Evolutionary conservation across 2,329 filamentous ascomycete genomes (phyloP).

Genomic region (Colletotrichum shisoi): DNA sequence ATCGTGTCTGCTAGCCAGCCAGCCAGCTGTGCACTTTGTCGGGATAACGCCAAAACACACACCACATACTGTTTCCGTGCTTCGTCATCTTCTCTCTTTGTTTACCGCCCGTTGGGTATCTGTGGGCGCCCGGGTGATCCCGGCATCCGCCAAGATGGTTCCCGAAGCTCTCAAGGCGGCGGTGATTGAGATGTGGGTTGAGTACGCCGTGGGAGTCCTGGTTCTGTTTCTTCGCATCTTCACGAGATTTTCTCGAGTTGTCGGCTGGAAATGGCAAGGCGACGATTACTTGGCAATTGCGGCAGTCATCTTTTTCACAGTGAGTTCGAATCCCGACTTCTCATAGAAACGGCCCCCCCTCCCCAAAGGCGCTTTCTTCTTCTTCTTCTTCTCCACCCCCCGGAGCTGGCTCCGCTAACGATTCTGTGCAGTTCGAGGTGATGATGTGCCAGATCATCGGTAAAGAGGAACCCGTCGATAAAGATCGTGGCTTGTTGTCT

Average conservation of each 20-base stretch:
- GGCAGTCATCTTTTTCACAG: conserved; percentile 29
- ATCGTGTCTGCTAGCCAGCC: background rate
- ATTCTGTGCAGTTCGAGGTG: conserved; percentile 20
- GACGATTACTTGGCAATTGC: conserved; percentile 32
- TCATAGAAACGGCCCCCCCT: background rate
- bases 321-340: background rate
- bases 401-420: conserved; percentile 5
- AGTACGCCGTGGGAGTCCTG: conserved; percentile 29
- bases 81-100: background rate
- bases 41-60: too few species aligned
- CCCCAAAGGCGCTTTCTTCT: too few species aligned
- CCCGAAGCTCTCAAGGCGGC: conserved; percentile 19
- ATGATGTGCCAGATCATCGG: conserved; percentile 37
- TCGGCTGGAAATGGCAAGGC: conserved; percentile 29
- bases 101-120: background rate
- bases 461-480: background rate
- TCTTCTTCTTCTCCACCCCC: background rate
- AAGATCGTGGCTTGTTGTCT: background rate
- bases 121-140: background rate
- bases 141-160: conserved; percentile 26
- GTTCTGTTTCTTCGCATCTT: conserved; percentile 30
- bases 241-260: conserved; percentile 17
- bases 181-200: conserved; percentile 37
- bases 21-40: too few species aligned
- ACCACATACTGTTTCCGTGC: background rate